A percentile compares a stretch with the other conserved stretches of the same genome.
Conservation (phyloP, 768 basidiomycete genomes). For the Collybia sordida region DNA sequence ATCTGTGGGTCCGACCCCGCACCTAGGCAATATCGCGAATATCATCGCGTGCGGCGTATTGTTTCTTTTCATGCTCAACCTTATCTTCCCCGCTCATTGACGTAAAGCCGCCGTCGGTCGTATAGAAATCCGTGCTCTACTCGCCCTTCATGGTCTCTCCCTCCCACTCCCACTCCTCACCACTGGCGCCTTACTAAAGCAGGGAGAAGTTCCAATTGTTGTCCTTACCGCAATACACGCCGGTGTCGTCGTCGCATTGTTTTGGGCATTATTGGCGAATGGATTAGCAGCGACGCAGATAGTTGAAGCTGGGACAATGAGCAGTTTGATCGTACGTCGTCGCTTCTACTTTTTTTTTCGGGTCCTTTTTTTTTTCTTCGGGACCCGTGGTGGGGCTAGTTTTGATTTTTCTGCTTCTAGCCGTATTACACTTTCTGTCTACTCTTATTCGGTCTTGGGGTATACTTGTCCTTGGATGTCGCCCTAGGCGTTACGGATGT, state of each 20-base stretch:
- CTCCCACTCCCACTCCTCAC: slow-evolving; percentile 80
- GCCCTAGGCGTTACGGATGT: slow-evolving; percentile 63
- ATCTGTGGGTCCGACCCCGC: slow-evolving; percentile 23
- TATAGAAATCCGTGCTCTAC: slow-evolving; percentile 66
- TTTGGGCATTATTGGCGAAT: slow-evolving; percentile 79
- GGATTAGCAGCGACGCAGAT: slow-evolving; percentile 83
- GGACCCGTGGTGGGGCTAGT: no score
- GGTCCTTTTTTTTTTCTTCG: not conserved
- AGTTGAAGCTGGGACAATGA: slow-evolving; percentile 87
- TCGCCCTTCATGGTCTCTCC: slow-evolving; percentile 66
- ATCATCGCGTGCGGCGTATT: slow-evolving; percentile 79
- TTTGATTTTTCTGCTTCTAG: slow-evolving; percentile 28
- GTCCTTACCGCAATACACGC: slow-evolving; percentile 78
- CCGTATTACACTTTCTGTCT: slow-evolving; percentile 59
- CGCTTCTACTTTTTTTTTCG: slow-evolving; percentile 1
- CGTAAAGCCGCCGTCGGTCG: slow-evolving; percentile 92
- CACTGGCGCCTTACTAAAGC: slow-evolving; percentile 74
- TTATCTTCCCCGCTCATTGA: slow-evolving; percentile 58
- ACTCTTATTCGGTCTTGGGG: slow-evolving; percentile 67
- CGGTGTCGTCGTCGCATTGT: slow-evolving; percentile 71
- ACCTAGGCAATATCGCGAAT: slow-evolving; percentile 82
- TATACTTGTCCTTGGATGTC: slow-evolving; percentile 85
- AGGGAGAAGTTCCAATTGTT: slow-evolving; percentile 71
- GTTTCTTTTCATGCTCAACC: slow-evolving; percentile 52
- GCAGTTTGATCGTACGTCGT: slow-evolving; percentile 59